phyloP scores from a whole-genome alignment of 805 yeast species.

The Candida sithepensis region DNA sequence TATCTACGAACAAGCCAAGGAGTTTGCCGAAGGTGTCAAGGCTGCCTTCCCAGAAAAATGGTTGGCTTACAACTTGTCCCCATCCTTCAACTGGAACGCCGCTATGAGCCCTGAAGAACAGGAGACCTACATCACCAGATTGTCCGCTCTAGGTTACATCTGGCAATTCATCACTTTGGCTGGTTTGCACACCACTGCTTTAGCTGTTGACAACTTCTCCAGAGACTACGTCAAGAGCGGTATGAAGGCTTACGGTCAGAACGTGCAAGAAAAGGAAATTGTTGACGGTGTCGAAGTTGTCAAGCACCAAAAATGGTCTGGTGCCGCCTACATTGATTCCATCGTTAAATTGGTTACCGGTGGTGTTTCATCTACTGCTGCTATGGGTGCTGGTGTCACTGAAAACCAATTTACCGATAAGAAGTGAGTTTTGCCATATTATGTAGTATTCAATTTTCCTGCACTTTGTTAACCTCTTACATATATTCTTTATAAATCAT shows the following conservation, averaged over 20 bases:
- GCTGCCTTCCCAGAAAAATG: conserved; percentile 82
- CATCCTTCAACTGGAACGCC: conserved; percentile 96
- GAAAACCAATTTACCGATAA: conserved; percentile 73
- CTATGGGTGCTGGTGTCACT: conserved; percentile 98
- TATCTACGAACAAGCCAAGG: conserved; percentile 88
- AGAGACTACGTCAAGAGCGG: conserved; percentile 75
- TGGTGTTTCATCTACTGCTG: conserved; percentile 93
- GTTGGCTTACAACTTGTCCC: conserved; percentile 95
- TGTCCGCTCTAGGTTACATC: conserved; percentile 85
- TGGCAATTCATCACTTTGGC: conserved; percentile 99
- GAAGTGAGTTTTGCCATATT: not conserved
- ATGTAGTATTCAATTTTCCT: not conserved
- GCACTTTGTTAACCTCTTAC: too few species aligned
- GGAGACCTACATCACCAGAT: conserved; percentile 82
- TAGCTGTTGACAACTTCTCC: conserved; percentile 84
- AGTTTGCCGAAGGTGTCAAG: conserved; percentile 89
- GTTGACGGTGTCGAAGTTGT: conserved; percentile 89
- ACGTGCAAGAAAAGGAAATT: conserved; percentile 84
- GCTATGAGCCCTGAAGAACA: conserved; percentile 89
- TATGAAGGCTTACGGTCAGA: conserved; percentile 93
- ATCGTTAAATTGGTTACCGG: conserved; percentile 87
- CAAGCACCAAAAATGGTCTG: conserved; percentile 98
- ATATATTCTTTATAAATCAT: not conserved
- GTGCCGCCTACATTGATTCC: conserved; percentile 94
- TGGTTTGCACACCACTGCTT: conserved; percentile 93